Percentiles rank a stretch among this genome's conserved stretches.
These are phyloP conservation scores for Neophaeococcomyces aloes DNA, from an alignment of 2,329 filamentous ascomycete species.

Conservation along the genomic window DNA sequence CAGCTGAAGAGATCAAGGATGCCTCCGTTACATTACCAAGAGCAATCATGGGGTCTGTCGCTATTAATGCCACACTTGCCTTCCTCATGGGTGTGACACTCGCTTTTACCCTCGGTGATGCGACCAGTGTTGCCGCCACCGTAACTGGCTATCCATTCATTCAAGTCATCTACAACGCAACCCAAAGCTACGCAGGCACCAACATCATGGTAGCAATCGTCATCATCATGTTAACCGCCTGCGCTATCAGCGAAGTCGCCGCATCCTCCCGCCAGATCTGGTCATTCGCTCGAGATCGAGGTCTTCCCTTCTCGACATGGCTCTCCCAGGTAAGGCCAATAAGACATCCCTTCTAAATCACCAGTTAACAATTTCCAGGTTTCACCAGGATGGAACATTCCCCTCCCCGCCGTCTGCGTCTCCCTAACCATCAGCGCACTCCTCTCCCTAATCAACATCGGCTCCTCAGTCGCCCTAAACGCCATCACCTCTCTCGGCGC, in stretches of 20 bases:
- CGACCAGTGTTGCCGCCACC: conserved; percentile 22
- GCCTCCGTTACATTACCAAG: conserved; percentile 28
- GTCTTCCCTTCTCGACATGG: conserved; percentile 8
- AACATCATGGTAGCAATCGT: conserved; percentile 17
- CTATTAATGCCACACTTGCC: conserved; percentile 29
- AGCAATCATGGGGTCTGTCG: conserved; percentile 27
- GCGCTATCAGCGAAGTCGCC: conserved; percentile 26
- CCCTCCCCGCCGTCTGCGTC: conserved; percentile 30
- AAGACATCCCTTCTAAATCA: background rate
- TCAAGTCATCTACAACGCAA: conserved; percentile 27
- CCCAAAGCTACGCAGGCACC: conserved; percentile 23
- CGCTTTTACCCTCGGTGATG: conserved; percentile 27
- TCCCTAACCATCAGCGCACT: conserved; percentile 27
- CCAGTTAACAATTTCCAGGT: conserved; percentile 8
- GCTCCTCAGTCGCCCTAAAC: conserved; percentile 41
- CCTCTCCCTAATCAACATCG: conserved; percentile 43
- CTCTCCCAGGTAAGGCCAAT: conserved; percentile 1
- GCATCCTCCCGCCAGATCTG: conserved; percentile 29
- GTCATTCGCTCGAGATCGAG: conserved; percentile 15
- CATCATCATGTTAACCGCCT: conserved; percentile 17
- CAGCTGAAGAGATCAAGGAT: conserved; percentile 31
- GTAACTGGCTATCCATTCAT: conserved; percentile 29
- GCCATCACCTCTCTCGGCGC: conserved; percentile 42
- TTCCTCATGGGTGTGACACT: conserved; percentile 29
- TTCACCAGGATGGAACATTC: conserved; percentile 27